A percentile compares a stretch with the other conserved stretches of the same genome.
phyloP scores from a whole-genome alignment of 2,329 filamentous ascomycete genomes.

The Fusarium sp. region DNA sequence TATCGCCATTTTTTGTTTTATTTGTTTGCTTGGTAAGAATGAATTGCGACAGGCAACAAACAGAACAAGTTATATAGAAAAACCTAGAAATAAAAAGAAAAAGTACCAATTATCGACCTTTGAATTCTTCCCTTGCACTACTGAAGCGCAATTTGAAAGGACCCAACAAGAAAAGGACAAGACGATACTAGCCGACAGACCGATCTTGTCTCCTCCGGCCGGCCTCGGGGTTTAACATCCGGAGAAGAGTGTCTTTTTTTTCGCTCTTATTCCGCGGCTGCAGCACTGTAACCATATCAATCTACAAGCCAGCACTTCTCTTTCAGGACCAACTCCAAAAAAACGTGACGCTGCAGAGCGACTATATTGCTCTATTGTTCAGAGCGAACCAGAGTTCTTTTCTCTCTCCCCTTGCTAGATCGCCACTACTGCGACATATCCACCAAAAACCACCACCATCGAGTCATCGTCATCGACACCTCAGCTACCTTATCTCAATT shows the following conservation, averaged over 20 bases:
- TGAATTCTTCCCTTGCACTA: slow-evolving; percentile 4
- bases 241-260: slow-evolving; percentile 17
- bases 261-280: slow-evolving; percentile 15
- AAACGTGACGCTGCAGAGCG: slow-evolving; percentile 6
- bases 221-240: slow-evolving; percentile 43
- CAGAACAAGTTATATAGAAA: background rate
- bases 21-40: slow-evolving; percentile 22
- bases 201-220: slow-evolving; percentile 36
- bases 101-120: background rate
- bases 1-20: slow-evolving; percentile 18
- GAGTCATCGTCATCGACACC: slow-evolving; percentile 49
- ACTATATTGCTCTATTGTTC: background rate
- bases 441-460: slow-evolving; percentile 27
- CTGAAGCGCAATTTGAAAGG: slow-evolving; percentile 6
- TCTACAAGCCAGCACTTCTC: slow-evolving; percentile 3
- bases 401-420: slow-evolving; percentile 10
- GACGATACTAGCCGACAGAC: slow-evolving; percentile 48
- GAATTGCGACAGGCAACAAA: slow-evolving; percentile 1
- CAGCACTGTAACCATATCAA: slow-evolving; percentile 10
- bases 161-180: slow-evolving; percentile 11
- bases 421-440: slow-evolving; percentile 37
- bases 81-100: background rate
- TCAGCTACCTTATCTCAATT: slow-evolving; percentile 7
- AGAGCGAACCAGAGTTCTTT: slow-evolving; percentile 11
- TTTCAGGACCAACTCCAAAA: slow-evolving; percentile 22